Evolutionary conservation across 805 yeast species (phyloP), one percentile per base, ranked within the genome.

Genomic region (Wickerhamiella slavikovae): DNA sequence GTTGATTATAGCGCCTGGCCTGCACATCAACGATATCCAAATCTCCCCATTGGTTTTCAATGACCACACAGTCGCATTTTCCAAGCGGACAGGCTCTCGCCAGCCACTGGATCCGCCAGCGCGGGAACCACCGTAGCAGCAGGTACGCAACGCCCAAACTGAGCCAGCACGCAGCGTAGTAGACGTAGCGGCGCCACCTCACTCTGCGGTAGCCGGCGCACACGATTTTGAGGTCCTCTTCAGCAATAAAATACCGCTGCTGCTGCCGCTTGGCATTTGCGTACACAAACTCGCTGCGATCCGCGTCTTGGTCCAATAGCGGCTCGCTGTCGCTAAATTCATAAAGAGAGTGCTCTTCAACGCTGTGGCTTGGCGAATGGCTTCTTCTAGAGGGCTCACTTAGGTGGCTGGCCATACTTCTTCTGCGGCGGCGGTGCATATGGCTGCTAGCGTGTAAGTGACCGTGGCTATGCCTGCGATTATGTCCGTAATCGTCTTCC

Each of bases 1-100:
- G 61, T 40, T 77, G 68, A 41, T 75, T 71, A 44, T 73, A 78
- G 58, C 77, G 63, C 25, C 54, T 52, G 38, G 73, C 64, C 1
- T 55, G 43, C 10, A 89, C 68, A 2, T 54, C 48, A 3, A 68
- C 62, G 13, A 73, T 63, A 22, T 65, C 60, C 36, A 89, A 60
- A 41, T 80, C 93, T 13, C 95, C 96, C 58, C 68, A 74, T 48
- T 83, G 95, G 40, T 80, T 91, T 52, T 89, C 99, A 15, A 89
- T 62, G 12, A 82, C 92, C 11, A 83, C 75, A 89, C 94, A 79
- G 43, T 82, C 92, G 19, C 94, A 74, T 36, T 64, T 63, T 1
- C 80, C 94, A 36, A 89, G 55, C 0, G 91, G 74, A 3, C 66
- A 60, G 11, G 33, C 38, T 5, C 26, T 17, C 5, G 44, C 42